Percentiles rank a stretch among this genome's conserved stretches.
These are phyloP conservation scores for Picea glauca DNA, from an alignment of 75 land plant genomes.

Conservation along the genomic window DNA sequence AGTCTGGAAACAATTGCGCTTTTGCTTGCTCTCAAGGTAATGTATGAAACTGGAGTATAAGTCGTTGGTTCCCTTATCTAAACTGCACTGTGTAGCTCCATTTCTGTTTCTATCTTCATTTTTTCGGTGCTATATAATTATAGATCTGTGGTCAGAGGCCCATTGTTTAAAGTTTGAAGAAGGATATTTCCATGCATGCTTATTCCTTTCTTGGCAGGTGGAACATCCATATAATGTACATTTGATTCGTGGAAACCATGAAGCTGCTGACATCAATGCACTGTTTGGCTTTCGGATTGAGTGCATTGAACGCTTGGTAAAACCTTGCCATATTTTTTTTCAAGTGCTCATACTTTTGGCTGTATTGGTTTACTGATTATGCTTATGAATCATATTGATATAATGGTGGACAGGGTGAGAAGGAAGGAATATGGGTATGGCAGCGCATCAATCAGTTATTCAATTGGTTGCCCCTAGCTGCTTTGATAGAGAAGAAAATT, in stretches of 20 bases:
- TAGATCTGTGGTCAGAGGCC: neutral
- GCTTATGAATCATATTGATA: neutral
- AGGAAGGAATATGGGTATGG: conserved; percentile 36
- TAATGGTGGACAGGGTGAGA: conserved; percentile 23
- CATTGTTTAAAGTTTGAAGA: neutral
- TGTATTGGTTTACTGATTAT: neutral
- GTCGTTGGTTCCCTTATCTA: neutral
- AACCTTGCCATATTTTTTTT: neutral
- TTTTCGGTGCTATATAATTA: neutral
- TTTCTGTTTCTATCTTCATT: neutral
- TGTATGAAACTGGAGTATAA: neutral
- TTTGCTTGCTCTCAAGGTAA: conserved; percentile 30
- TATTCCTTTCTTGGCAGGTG: conserved; percentile 11
- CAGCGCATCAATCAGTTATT: conserved; percentile 30
- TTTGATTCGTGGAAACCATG: conserved; percentile 34
- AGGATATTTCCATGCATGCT: neutral
- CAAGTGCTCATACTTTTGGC: neutral
- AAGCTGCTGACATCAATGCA: conserved; percentile 34
- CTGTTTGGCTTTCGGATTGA: conserved; percentile 33
- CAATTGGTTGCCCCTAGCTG: conserved; percentile 32
- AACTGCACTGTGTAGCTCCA: neutral
- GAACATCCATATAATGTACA: conserved; percentile 27
- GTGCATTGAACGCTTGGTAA: conserved; percentile 32
- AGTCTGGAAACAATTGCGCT: conserved; percentile 32
- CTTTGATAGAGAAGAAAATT: conserved; percentile 26